A percentile compares a stretch with the other conserved stretches of the same genome.
Evolutionary conservation across 2,329 filamentous ascomycete genomes (phyloP).

Genomic region (Trichophyton rubrum): DNA sequence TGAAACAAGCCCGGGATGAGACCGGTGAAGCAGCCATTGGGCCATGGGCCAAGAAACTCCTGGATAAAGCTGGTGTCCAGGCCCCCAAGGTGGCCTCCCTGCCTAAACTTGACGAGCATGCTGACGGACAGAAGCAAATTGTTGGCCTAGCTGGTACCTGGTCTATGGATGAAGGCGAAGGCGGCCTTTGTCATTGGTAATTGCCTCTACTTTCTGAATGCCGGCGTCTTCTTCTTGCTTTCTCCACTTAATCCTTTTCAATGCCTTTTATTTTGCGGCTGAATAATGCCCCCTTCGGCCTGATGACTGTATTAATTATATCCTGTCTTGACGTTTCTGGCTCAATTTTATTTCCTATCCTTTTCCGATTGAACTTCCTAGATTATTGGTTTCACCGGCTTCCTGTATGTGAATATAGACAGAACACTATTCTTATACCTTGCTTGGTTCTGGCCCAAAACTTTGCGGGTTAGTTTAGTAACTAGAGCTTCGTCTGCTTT

Average conservation of each 20-base stretch:
- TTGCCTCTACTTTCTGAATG: not conserved
- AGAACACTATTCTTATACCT: too few relatives aligned
- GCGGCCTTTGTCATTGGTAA: constrained; percentile 46
- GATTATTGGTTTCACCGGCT: not conserved
- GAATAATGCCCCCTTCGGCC: not conserved
- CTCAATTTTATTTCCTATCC: not conserved
- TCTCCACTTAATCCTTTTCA: not conserved
- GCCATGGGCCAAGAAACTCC: constrained; percentile 46
- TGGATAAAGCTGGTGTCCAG: constrained; percentile 20
- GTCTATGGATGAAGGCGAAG: constrained; percentile 74
- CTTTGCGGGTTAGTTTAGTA: too few relatives aligned
- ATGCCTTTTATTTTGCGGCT: not conserved
- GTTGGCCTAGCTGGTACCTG: constrained; percentile 72
- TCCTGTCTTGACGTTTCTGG: not conserved
- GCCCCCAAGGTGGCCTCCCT: constrained; percentile 30
- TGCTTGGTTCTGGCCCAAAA: too few relatives aligned
- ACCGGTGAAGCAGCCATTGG: constrained; percentile 82
- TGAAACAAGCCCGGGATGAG: constrained; percentile 94
- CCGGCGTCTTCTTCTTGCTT: not conserved
- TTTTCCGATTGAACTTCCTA: not conserved
- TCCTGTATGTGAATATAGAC: too few relatives aligned
- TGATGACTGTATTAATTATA: not conserved
- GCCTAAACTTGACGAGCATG: constrained; percentile 42
- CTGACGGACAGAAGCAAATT: constrained; percentile 44
- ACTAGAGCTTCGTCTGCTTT: too few relatives aligned